Conservation (phyloP, 768 basidiomycete species). For the Trametes cingulata region DNA sequence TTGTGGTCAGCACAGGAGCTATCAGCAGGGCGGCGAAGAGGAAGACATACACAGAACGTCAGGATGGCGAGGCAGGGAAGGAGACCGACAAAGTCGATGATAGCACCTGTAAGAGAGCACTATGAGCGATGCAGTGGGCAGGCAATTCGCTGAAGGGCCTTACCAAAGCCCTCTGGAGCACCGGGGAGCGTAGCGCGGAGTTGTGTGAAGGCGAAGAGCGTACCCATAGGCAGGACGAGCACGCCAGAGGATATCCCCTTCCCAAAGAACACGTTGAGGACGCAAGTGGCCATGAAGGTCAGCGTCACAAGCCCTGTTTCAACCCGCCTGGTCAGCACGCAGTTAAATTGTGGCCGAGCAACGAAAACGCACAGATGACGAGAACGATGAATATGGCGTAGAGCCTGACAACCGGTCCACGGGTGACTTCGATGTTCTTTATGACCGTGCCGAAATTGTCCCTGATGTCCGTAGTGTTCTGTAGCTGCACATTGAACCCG, state of each 20-base stretch:
- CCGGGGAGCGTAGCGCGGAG: slow-evolving; percentile 29
- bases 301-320: slow-evolving; percentile 17
- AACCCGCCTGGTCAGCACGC: neutral
- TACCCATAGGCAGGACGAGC: slow-evolving; percentile 27
- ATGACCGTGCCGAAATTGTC: slow-evolving; percentile 14
- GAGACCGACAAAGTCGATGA: slow-evolving; percentile 20
- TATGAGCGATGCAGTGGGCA: neutral
- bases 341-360: neutral
- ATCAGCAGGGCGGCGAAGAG: neutral
- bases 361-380: slow-evolving; percentile 14
- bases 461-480: slow-evolving; percentile 8
- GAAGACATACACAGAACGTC: slow-evolving; percentile 14
- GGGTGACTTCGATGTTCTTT: slow-evolving; percentile 20
- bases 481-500: slow-evolving; percentile 19
- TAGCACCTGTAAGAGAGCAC: slow-evolving; percentile 2
- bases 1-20: neutral
- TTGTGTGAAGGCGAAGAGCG: slow-evolving; percentile 32
- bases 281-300: slow-evolving; percentile 18
- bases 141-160: neutral
- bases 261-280: slow-evolving; percentile 23
- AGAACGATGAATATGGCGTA: slow-evolving; percentile 19
- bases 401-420: slow-evolving; percentile 14
- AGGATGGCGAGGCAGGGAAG: slow-evolving; percentile 20
- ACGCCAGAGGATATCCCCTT: slow-evolving; percentile 24
- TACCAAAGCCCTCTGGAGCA: slow-evolving; percentile 30